Percentiles rank a stretch among this genome's conserved stretches.
phyloP scores from a whole-genome alignment of 2,329 filamentous ascomycete species.

The Fusarium robinianum region DNA sequence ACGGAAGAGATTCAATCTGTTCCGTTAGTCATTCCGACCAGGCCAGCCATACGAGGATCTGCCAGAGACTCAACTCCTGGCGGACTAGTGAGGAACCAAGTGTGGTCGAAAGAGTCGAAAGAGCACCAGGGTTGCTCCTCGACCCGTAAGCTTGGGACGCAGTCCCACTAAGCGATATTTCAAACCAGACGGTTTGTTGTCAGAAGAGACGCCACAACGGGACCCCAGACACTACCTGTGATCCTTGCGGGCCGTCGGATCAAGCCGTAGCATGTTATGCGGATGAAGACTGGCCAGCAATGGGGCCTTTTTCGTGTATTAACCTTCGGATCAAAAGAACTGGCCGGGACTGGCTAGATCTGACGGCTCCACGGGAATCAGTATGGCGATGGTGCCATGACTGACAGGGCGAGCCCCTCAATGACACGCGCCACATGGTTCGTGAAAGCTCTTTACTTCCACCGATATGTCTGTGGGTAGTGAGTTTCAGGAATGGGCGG shows the following conservation, averaged over 20 bases:
- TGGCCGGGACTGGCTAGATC: not conserved
- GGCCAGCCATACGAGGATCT: not conserved
- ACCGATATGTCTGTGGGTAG: too few species aligned
- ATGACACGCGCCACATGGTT: constrained; percentile 1
- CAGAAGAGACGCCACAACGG: constrained; percentile 5
- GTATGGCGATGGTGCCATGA: not conserved
- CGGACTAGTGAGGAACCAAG: constrained; percentile 11
- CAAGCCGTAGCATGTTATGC: too few species aligned
- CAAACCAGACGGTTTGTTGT: not conserved
- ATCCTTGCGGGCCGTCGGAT: constrained; percentile 6
- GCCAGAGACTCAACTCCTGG: constrained; percentile 8
- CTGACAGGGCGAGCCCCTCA: too few species aligned
- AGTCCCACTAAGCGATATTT: constrained; percentile 3
- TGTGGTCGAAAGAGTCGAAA: constrained; percentile 5
- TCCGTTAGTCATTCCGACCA: constrained; percentile 3
- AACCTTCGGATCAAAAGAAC: not conserved
- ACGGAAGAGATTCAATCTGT: constrained; percentile 1
- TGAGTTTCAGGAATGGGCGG: too few species aligned
- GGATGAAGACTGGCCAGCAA: too few species aligned
- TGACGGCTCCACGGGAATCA: not conserved
- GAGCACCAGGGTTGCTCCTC: not conserved
- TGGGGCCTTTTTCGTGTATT: too few species aligned
- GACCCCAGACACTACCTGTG: not conserved
- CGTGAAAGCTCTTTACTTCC: too few species aligned
- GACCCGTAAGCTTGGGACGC: constrained; percentile 8